These are phyloP conservation scores for Leccinum solheimii DNA, from an alignment of 1,284 basidiomycete species.

Conservation along the genomic window DNA sequence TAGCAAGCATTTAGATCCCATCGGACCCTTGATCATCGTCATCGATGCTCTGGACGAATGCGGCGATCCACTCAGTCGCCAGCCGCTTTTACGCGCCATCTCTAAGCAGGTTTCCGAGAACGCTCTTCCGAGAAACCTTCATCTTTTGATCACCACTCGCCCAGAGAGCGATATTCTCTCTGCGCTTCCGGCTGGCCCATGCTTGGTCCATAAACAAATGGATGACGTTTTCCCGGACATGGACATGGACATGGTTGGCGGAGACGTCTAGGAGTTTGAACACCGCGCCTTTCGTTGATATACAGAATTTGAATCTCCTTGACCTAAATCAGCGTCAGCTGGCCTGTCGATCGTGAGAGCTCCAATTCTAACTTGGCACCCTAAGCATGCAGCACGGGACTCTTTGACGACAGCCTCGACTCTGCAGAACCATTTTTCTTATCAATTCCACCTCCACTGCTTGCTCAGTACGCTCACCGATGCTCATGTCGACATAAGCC, in stretches of 20 bases:
- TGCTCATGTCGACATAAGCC: no score
- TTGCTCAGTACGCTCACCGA: no score
- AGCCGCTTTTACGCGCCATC: neutral
- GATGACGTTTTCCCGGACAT: neutral
- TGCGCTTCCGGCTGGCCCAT: neutral
- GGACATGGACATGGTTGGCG: neutral
- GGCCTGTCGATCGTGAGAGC: neutral
- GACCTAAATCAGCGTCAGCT: neutral
- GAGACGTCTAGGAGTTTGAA: neutral
- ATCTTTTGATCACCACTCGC: neutral
- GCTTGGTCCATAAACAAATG: neutral
- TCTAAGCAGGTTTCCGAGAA: neutral
- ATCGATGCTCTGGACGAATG: neutral
- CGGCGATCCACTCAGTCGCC: neutral
- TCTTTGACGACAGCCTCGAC: neutral
- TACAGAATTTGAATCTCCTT: neutral
- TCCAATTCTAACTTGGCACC: neutral
- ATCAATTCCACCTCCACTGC: neutral
- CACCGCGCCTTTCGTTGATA: neutral
- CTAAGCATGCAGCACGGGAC: neutral
- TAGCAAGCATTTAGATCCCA: neutral
- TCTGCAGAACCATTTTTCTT: neutral
- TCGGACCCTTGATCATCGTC: neutral
- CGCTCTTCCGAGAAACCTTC: neutral
- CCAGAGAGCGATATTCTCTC: neutral